phyloP scores from a whole-genome alignment of 257 asterid species.

The Ocimum tenuiflorum region DNA sequence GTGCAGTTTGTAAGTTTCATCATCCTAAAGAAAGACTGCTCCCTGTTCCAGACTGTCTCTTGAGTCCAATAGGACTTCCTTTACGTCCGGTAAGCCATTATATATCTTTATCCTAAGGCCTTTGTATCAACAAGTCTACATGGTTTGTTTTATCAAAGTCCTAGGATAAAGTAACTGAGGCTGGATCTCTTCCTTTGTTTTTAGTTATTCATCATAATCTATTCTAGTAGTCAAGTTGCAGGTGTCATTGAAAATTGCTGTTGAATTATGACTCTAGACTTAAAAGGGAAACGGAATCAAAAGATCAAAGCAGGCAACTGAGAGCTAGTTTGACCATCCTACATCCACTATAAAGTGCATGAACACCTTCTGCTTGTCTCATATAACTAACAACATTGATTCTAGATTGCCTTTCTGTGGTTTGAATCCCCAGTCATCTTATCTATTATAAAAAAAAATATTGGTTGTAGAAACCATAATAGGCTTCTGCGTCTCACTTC shows the following conservation, averaged over 20 bases:
- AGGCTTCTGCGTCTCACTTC: constrained; percentile 1
- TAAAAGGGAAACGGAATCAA: not conserved
- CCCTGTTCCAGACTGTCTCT: constrained; percentile 82
- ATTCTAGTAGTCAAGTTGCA: constrained; percentile 1
- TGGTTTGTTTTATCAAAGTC: constrained; percentile 3
- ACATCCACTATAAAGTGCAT: constrained; percentile 2
- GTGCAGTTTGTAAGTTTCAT: constrained; percentile 87
- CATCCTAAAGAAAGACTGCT: constrained; percentile 79
- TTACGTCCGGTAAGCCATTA: constrained; percentile 68
- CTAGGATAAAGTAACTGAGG: not conserved
- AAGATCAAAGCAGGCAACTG: too few relatives aligned
- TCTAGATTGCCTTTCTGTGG: too few relatives aligned
- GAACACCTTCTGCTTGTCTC: too few relatives aligned
- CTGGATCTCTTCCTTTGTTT: not conserved
- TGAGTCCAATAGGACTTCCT: constrained; percentile 93
- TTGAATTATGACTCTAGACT: not conserved
- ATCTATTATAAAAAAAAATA: too few relatives aligned
- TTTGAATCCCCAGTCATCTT: too few relatives aligned
- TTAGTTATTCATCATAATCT: not conserved
- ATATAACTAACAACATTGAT: not conserved
- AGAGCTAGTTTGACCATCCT: constrained; percentile 1
- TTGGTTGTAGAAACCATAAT: not conserved
- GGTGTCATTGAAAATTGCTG: not conserved
- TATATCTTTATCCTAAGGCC: constrained; percentile 17
- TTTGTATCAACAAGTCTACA: constrained; percentile 6